These are phyloP conservation scores for Saussurea involucrata DNA, from an alignment of 129 eudicot genomes.

Conservation along the genomic window DNA sequence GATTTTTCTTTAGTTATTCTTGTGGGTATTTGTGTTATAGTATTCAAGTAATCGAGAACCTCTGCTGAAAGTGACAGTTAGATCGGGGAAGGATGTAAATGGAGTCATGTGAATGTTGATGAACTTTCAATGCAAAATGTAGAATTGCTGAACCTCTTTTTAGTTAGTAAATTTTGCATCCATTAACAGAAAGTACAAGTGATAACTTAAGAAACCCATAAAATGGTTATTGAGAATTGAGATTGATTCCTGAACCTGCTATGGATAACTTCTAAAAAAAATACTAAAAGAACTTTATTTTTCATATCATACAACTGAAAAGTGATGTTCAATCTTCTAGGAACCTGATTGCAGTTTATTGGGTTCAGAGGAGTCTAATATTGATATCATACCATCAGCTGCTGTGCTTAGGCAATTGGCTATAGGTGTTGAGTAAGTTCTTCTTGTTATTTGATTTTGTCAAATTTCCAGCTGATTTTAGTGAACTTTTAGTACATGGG, in stretches of 20 bases:
- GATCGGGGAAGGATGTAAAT: background rate
- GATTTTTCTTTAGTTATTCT: background rate
- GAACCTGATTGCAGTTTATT: conserved; percentile 39
- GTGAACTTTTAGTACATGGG: background rate
- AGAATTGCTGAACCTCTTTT: background rate
- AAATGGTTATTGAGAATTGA: background rate
- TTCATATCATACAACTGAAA: background rate
- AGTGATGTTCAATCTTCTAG: conserved; percentile 37
- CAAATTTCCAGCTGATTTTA: conserved; percentile 6
- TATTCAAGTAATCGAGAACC: background rate
- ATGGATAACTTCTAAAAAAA: background rate
- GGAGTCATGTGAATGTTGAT: background rate
- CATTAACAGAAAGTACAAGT: background rate
- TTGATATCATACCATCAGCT: conserved; percentile 65
- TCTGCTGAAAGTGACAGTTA: background rate
- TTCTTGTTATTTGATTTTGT: background rate
- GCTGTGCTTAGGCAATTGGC: conserved; percentile 69
- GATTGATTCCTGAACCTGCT: background rate
- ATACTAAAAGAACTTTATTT: background rate
- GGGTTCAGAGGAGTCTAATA: conserved; percentile 31
- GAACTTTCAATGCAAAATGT: background rate
- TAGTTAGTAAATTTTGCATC: background rate
- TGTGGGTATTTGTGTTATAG: background rate
- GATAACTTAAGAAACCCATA: background rate
- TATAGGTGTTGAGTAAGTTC: conserved; percentile 82